Percentiles rank a stretch among this genome's conserved stretches.
These are phyloP conservation scores for Tylopilus orsonianus DNA, from an alignment of 1,284 basidiomycete species.

Conservation along the genomic window DNA sequence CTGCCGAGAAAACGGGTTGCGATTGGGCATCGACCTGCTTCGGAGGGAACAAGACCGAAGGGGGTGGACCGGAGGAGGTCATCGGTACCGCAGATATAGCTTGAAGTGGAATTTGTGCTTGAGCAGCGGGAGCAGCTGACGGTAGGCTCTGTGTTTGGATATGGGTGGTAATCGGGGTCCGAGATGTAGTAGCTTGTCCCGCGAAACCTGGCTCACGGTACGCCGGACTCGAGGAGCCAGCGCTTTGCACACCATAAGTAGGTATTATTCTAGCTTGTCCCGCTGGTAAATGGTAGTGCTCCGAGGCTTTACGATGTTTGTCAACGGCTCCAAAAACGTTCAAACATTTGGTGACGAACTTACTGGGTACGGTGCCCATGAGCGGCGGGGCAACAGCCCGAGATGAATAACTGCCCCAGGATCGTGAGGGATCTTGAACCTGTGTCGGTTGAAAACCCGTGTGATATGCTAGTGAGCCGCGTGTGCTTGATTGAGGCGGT, in stretches of 20 bases:
- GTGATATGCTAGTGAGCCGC: conserved; percentile 4
- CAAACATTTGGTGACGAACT: conserved; percentile 3
- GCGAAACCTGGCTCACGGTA: conserved; percentile 1
- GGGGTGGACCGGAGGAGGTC: not conserved
- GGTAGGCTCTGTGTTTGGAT: conserved; percentile 4
- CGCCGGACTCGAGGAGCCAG: conserved; percentile 1
- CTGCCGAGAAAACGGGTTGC: not conserved
- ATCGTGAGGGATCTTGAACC: conserved; percentile 10
- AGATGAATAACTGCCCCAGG: conserved; percentile 12
- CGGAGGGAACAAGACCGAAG: not conserved
- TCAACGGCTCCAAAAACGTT: conserved; percentile 2
- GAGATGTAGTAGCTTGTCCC: conserved; percentile 4
- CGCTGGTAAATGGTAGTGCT: conserved; percentile 5
- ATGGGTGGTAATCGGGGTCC: not conserved
- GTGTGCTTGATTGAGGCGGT: conserved; percentile 2
- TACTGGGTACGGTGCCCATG: conserved; percentile 9
- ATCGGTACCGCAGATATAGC: not conserved
- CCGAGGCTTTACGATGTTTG: not conserved
- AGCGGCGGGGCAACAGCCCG: conserved; percentile 2
- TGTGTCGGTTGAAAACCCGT: conserved; percentile 8
- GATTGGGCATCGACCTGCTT: conserved; percentile 1
- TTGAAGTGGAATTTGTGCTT: conserved; percentile 11
- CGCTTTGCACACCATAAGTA: not conserved
- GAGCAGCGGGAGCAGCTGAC: conserved; percentile 2
- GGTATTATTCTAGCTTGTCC: conserved; percentile 2